These are phyloP conservation scores for Cephaloascus fragrans DNA, from an alignment of 805 yeast species.

Conservation along the genomic window DNA sequence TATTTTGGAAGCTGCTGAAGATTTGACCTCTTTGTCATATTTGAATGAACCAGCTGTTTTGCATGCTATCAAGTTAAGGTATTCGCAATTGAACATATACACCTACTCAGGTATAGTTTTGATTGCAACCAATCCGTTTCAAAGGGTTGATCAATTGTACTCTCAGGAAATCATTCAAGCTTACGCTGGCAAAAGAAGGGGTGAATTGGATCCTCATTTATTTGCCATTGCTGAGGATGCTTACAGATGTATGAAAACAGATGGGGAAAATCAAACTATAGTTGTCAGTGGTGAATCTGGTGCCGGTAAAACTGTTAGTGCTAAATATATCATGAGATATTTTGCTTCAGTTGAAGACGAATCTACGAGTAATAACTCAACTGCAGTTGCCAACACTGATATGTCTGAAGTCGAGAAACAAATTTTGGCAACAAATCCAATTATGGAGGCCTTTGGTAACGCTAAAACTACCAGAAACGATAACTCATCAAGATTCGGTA, in stretches of 20 bases:
- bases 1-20: slow-evolving; percentile 86
- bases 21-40: slow-evolving; percentile 84
- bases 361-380: slow-evolving; percentile 19
- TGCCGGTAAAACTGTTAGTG: slow-evolving; percentile 97
- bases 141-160: slow-evolving; percentile 81
- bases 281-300: slow-evolving; percentile 98
- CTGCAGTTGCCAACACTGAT: slow-evolving; percentile 37
- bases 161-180: slow-evolving; percentile 91
- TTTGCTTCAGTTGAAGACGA: slow-evolving; percentile 83
- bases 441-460: slow-evolving; percentile 97
- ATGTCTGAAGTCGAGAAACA: slow-evolving; percentile 90
- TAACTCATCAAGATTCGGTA: slow-evolving; percentile 96
- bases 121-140: slow-evolving; percentile 95
- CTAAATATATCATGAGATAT: slow-evolving; percentile 95
- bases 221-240: slow-evolving; percentile 98
- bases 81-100: slow-evolving; percentile 82
- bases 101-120: slow-evolving; percentile 95
- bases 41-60: slow-evolving; percentile 94
- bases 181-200: slow-evolving; percentile 85
- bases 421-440: slow-evolving; percentile 92
- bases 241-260: slow-evolving; percentile 85
- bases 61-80: slow-evolving; percentile 85
- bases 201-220: slow-evolving; percentile 93
- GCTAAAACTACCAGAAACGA: slow-evolving; percentile 97
- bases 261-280: slow-evolving; percentile 81